These are phyloP conservation scores for Claviceps digitariae DNA, from an alignment of 2,329 filamentous ascomycete genomes.

Conservation along the genomic window DNA sequence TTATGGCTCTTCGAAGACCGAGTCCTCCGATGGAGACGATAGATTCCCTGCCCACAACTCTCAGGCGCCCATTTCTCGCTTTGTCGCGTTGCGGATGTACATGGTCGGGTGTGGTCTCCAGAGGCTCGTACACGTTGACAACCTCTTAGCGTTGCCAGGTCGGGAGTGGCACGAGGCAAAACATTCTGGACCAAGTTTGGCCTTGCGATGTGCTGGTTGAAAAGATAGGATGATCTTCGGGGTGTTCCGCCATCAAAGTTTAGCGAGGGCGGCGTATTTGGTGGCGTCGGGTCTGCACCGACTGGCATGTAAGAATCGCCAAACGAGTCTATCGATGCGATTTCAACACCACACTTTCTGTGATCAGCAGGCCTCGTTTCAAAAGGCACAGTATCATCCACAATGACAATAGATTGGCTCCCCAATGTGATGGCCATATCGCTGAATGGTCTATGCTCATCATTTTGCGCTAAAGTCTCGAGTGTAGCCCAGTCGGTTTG, in stretches of 20 bases:
- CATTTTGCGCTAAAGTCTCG: conserved; percentile 19
- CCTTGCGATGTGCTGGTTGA: conserved; percentile 31
- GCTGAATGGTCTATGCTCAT: conserved; percentile 30
- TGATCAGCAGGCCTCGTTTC: conserved; percentile 38
- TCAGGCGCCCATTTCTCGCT: conserved; percentile 16
- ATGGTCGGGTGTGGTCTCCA: conserved; percentile 21
- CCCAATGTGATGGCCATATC: conserved; percentile 55
- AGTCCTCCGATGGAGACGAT: conserved; percentile 28
- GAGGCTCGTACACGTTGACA: conserved; percentile 15
- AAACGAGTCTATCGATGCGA: conserved; percentile 38
- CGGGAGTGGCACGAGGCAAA: conserved; percentile 34
- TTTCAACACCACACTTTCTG: conserved; percentile 28
- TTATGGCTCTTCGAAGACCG: conserved; percentile 34
- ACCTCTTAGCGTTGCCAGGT: conserved; percentile 26
- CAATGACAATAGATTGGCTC: conserved; percentile 84
- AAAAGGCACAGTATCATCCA: conserved; percentile 50
- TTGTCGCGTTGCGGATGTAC: conserved; percentile 14
- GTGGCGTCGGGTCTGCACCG: conserved; percentile 43
- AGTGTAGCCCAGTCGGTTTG: conserved; percentile 26
- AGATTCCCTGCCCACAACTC: conserved; percentile 13
- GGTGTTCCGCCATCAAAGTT: conserved; percentile 29
- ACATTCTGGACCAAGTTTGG: conserved; percentile 24
- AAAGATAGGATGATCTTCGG: conserved; percentile 40
- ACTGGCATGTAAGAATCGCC: conserved; percentile 35
- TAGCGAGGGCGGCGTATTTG: conserved; percentile 43